These are phyloP conservation scores for Dacryopinax spathularia DNA, from an alignment of 768 basidiomycete genomes.

Conservation along the genomic window DNA sequence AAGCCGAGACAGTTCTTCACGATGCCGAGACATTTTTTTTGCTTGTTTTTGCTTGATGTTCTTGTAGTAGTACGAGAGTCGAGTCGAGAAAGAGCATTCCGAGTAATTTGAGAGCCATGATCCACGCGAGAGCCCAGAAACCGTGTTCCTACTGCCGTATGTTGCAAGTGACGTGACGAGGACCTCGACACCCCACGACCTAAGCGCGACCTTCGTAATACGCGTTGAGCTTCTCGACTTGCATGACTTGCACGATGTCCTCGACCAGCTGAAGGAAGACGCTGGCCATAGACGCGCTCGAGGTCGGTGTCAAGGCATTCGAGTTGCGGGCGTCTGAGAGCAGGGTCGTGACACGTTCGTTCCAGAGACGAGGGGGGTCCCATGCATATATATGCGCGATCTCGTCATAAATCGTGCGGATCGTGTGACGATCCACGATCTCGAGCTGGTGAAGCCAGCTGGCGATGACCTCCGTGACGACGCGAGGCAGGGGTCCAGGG, in stretches of 20 bases:
- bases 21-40: no score
- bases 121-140: neutral
- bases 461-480: neutral
- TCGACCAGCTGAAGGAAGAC: neutral
- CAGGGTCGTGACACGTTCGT: neutral
- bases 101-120: no score
- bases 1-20: no score
- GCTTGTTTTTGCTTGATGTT: no score
- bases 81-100: no score
- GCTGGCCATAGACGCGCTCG: neutral
- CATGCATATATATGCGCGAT: neutral
- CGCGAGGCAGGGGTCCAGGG: neutral
- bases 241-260: neutral
- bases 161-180: neutral
- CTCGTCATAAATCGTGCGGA: neutral
- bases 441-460: neutral
- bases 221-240: neutral
- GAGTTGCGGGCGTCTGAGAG: neutral
- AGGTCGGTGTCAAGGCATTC: neutral
- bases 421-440: neutral
- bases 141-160: no score
- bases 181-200: neutral
- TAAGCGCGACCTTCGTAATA: neutral
- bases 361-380: neutral
- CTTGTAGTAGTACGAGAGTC: no score